Evolutionary conservation across 306 rosid species (phyloP).

Genomic region (Cucurbita ficifolia): DNA sequence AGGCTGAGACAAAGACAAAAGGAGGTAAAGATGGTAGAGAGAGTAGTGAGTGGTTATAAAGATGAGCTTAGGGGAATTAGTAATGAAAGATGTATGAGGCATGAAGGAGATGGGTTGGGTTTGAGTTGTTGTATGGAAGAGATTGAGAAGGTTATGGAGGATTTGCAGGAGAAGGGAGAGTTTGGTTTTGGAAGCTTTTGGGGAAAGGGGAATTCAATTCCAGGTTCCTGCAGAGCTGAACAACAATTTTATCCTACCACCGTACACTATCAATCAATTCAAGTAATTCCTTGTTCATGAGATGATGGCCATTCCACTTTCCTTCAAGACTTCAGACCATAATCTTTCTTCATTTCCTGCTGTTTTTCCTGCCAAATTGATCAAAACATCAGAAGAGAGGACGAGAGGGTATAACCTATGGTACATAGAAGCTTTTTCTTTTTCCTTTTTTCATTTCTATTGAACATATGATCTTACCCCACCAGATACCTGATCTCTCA

Average conservation of each 20-base stretch:
- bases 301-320: background rate
- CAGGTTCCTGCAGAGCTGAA: slow-evolving; percentile 13
- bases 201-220: slow-evolving; percentile 14
- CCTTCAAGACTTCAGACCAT: no score
- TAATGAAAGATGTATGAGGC: slow-evolving; percentile 14
- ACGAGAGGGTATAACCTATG: background rate
- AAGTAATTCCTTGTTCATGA: slow-evolving; percentile 20
- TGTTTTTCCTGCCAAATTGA: background rate
- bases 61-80: slow-evolving; percentile 21
- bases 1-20: slow-evolving; percentile 27
- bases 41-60: no score
- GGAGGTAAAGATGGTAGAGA: slow-evolving; percentile 8
- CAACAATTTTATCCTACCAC: slow-evolving; percentile 11
- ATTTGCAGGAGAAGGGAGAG: slow-evolving; percentile 43
- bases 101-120: slow-evolving; percentile 12
- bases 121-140: slow-evolving; percentile 44
- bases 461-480: background rate
- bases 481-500: background rate
- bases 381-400: background rate
- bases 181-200: slow-evolving; percentile 82
- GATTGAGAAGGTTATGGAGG: slow-evolving; percentile 62
- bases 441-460: background rate
- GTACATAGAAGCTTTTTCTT: background rate
- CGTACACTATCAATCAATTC: slow-evolving; percentile 26
- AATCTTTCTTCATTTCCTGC: background rate